Percentiles rank a stretch among this genome's conserved stretches.
Evolutionary conservation across 1,284 basidiomycete species (phyloP).

Genomic region (Cryptococcus deneoformans): DNA sequence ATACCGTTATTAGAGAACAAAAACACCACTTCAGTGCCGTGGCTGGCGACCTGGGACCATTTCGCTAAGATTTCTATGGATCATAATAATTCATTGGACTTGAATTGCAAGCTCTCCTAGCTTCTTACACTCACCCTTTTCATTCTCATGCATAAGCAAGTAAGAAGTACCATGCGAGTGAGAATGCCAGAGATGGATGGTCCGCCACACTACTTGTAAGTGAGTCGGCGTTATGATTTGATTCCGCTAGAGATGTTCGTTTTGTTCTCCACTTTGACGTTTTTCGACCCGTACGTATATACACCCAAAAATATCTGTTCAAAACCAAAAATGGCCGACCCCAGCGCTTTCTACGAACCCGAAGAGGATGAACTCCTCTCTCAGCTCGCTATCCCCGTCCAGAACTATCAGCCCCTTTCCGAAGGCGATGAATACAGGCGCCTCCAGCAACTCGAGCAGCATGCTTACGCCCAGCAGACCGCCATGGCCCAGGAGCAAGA

Average conservation of each 20-base stretch:
- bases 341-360: conserved; percentile 47
- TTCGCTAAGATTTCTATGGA: no score
- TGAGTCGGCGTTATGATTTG: no score
- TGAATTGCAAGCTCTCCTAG: no score
- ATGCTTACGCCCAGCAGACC: conserved; percentile 38
- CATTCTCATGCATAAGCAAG: no score
- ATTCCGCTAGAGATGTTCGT: background rate
- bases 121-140: no score
- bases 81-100: no score
- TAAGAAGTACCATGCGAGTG: no score
- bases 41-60: no score
- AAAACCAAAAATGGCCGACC: conserved; percentile 40
- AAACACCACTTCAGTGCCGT: no score
- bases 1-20: no score
- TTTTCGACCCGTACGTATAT: background rate
- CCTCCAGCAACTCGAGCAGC: conserved; percentile 40
- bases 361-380: conserved; percentile 47
- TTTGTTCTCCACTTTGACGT: background rate
- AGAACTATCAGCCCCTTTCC: conserved; percentile 23
- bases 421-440: conserved; percentile 40
- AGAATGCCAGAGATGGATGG: no score
- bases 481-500: conserved; percentile 26
- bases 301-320: background rate
- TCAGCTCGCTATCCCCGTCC: conserved; percentile 36
- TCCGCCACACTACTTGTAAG: no score